Evolutionary conservation across 768 basidiomycete species (phyloP), one percentile per base, ranked within the genome.

Genomic region (Hygrocybe coccinea): DNA sequence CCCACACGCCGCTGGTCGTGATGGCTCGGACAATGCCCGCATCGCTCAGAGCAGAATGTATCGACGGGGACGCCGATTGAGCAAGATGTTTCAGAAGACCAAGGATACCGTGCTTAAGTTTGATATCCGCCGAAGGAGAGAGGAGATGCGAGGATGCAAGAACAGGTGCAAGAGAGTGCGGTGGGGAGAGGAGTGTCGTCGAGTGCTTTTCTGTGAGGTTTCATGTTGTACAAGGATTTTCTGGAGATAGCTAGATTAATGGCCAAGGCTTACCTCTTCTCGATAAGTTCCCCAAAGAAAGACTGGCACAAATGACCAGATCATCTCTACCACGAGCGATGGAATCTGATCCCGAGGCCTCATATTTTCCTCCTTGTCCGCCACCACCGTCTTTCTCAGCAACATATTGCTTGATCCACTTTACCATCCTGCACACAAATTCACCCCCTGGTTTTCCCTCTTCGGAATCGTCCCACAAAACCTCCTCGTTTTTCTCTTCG

Each of bases 21-120:
- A 95, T 76, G 17, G 74, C 69, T 39, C 80, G 79, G 38, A 95
- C 74, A 35, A 95, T 74, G 19, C 79, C 79, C 11, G 83, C 82
- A 25, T 83, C 71, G 17, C 79, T 79, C 10, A 97, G 73, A 6
- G 80, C 67, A 6, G 71, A 70, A 29, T 85, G 83, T 57, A 91
- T 89, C 2, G 69, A 62, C 25, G 76, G 66, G 35, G 86, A 79
- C 19, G 81, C 76, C 36, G 85, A 76, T 65, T 87, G 87, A 2
- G 91, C 83, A 2, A 99, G 75, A 66, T 97, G 89, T 67, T 92
- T 90, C 39, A 97, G 76, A 36, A 98, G 74, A 24, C 91, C 91
- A 22, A 95, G 76, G 55, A 90, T 82, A 14, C 90, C 92, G 63
- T 97, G 94, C 67, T 95, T 91, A 58, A 95, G 75, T 67, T 93